Evolutionary conservation across 768 basidiomycete species (phyloP).

Genomic region (Podaxis sp.): DNA sequence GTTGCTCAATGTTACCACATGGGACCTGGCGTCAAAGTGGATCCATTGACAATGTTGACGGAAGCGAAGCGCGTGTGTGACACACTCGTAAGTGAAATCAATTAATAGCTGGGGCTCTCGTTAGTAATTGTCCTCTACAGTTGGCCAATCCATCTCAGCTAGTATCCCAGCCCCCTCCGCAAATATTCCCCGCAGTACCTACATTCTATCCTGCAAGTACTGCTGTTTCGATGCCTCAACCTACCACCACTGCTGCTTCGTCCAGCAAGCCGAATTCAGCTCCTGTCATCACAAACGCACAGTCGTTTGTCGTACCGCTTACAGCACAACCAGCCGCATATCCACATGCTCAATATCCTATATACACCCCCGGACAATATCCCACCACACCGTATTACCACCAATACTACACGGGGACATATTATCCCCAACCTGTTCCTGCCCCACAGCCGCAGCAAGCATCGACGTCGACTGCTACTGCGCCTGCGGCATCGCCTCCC

Average conservation of each 20-base stretch:
- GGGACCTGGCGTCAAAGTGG: conserved; percentile 64
- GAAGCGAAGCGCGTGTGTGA: conserved; percentile 81
- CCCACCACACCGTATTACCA: conserved; percentile 64
- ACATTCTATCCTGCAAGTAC: conserved; percentile 29
- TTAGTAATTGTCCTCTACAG: conserved; percentile 31
- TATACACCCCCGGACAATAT: conserved; percentile 42
- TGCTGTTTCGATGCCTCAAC: conserved; percentile 23
- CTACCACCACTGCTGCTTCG: conserved; percentile 25
- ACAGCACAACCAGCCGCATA: conserved; percentile 43
- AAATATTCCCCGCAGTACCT: conserved; percentile 46
- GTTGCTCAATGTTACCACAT: conserved; percentile 79
- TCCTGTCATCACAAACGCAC: conserved; percentile 63
- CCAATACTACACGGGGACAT: conserved; percentile 33
- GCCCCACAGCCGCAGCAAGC: conserved; percentile 13
- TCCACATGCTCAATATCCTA: conserved; percentile 40
- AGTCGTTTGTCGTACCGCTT: conserved; percentile 69
- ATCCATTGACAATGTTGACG: conserved; percentile 66
- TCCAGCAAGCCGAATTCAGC: conserved; percentile 24
- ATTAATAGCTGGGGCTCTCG: not conserved
- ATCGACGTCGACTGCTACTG: conserved; percentile 14
- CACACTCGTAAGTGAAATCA: conserved; percentile 47
- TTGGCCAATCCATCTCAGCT: conserved; percentile 71
- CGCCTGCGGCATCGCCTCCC: conserved; percentile 15
- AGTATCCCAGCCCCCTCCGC: conserved; percentile 61
- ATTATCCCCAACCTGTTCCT: conserved; percentile 16